phyloP scores from a whole-genome alignment of 1,284 basidiomycete species.

The Cryptococcus amylolentus region DNA sequence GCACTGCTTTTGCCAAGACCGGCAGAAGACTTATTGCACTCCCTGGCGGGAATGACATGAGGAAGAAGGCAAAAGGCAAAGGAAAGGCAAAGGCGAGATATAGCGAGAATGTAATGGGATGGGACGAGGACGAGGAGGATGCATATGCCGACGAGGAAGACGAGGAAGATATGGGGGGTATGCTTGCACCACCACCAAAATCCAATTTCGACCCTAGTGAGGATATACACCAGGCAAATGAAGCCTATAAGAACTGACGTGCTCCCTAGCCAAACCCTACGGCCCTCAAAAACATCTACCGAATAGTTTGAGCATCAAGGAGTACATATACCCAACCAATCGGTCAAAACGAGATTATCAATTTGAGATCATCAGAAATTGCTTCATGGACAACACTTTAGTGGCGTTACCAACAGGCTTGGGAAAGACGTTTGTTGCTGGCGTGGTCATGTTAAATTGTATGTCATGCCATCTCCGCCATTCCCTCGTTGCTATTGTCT shows the following conservation, averaged over 20 bases:
- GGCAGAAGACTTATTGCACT: constrained; percentile 57
- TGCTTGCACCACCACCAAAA: constrained; percentile 77
- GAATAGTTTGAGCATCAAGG: constrained; percentile 72
- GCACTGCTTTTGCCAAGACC: constrained; percentile 73
- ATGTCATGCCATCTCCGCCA: constrained; percentile 32
- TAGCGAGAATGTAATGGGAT: constrained; percentile 26
- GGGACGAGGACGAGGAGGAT: constrained; percentile 30
- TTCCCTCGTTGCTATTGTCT: background rate
- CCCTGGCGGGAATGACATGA: constrained; percentile 15
- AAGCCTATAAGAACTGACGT: background rate
- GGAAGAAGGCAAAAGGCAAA: constrained; percentile 39
- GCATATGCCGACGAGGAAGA: constrained; percentile 52
- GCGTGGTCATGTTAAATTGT: constrained; percentile 95
- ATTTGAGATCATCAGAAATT: constrained; percentile 83
- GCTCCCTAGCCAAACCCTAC: constrained; percentile 28
- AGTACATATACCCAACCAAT: constrained; percentile 93
- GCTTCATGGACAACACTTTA: constrained; percentile 88
- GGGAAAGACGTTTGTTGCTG: constrained; percentile 98
- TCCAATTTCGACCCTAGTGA: constrained; percentile 57
- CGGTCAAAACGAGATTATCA: constrained; percentile 88
- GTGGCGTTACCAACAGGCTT: constrained; percentile 94
- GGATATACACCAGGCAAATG: constrained; percentile 5
- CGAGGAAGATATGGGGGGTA: constrained; percentile 56
- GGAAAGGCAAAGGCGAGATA: constrained; percentile 15
- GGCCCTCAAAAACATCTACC: constrained; percentile 70